phyloP scores from a whole-genome alignment of 2,329 filamentous ascomycete genomes.

The Nannizziopsis barbatae region DNA sequence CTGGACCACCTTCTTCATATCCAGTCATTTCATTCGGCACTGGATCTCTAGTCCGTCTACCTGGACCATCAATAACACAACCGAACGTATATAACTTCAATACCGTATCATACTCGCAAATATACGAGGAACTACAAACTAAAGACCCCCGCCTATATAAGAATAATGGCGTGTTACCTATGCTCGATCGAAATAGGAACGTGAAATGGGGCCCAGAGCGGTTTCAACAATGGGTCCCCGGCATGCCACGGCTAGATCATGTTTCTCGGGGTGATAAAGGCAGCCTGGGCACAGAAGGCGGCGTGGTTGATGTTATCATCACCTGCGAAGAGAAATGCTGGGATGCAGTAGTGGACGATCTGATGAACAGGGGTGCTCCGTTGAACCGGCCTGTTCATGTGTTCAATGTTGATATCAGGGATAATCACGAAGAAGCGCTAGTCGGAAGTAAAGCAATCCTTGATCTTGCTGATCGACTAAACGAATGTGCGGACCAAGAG shows the following conservation, averaged over 20 bases:
- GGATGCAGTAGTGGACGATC: slow-evolving; percentile 92
- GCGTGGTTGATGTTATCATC: slow-evolving; percentile 85
- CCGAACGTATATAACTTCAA: slow-evolving; percentile 99
- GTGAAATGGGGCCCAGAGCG: slow-evolving; percentile 94
- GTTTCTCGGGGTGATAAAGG: slow-evolving; percentile 59
- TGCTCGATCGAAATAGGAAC: slow-evolving; percentile 81
- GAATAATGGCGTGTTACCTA: slow-evolving; percentile 86
- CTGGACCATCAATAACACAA: slow-evolving; percentile 79
- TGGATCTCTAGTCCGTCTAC: slow-evolving; percentile 83
- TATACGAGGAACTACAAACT: slow-evolving; percentile 77
- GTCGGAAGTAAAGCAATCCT: slow-evolving; percentile 85
- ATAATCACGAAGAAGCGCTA: slow-evolving; percentile 93
- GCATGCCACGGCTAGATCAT: slow-evolving; percentile 68
- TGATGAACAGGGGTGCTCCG: slow-evolving; percentile 71
- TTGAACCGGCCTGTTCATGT: slow-evolving; percentile 92
- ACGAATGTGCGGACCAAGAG: slow-evolving; percentile 68
- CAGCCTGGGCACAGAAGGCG: slow-evolving; percentile 68
- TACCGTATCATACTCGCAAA: slow-evolving; percentile 84
- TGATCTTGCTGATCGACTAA: slow-evolving; percentile 76
- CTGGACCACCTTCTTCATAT: slow-evolving; percentile 68
- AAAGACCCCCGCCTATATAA: slow-evolving; percentile 84
- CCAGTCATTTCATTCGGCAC: slow-evolving; percentile 98
- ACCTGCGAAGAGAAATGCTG: slow-evolving; percentile 97
- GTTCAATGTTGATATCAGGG: slow-evolving; percentile 96
- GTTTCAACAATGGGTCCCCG: slow-evolving; percentile 95